A percentile compares a stretch with the other conserved stretches of the same genome.
Conservation (phyloP, 2,329 filamentous ascomycete species). For the Trichoderma koningiopsis region DNA sequence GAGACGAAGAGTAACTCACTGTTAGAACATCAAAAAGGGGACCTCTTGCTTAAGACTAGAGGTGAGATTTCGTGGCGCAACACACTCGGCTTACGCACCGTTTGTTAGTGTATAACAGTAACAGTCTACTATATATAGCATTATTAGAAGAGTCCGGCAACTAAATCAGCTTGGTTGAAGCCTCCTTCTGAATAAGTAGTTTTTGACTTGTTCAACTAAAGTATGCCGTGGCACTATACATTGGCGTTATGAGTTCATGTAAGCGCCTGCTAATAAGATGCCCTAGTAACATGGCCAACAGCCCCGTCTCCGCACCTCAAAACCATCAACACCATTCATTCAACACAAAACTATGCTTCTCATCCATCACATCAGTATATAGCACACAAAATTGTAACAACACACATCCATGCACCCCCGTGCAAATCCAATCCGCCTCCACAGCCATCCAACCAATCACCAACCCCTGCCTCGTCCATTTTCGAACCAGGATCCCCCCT, state of each 20-base stretch:
- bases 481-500: constrained; percentile 6
- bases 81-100: neutral
- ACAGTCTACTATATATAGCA: too few relatives aligned
- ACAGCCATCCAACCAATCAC: constrained; percentile 8
- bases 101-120: too few relatives aligned
- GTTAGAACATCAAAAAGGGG: neutral
- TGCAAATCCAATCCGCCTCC: neutral
- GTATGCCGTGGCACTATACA: neutral
- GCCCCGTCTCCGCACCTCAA: too few relatives aligned
- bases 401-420: neutral
- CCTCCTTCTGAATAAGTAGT: neutral
- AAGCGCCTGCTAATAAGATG: neutral
- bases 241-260: neutral
- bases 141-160: neutral
- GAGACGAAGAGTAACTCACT: neutral
- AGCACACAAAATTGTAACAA: neutral
- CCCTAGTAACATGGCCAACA: too few relatives aligned
- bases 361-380: neutral
- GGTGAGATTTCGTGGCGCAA: neutral
- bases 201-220: neutral
- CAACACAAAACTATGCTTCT: neutral
- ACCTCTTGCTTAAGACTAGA: neutral
- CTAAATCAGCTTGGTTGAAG: neutral
- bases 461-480: neutral
- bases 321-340: neutral